phyloP scores from a whole-genome alignment of 2,329 filamentous ascomycete species.

The Celoporthe dispersa region DNA sequence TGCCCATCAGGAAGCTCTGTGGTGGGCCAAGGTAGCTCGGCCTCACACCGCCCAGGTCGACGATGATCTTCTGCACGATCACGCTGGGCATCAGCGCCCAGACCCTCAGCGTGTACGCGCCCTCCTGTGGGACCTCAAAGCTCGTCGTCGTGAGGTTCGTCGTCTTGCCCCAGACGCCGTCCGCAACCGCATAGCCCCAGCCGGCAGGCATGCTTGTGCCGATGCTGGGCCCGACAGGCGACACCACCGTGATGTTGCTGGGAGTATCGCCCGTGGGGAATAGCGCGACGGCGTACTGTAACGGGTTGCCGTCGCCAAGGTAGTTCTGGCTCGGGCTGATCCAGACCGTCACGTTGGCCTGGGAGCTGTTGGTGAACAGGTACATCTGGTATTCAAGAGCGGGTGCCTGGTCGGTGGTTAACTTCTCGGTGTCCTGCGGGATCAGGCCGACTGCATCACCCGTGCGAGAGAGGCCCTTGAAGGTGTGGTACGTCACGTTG shows the following conservation, averaged over 20 bases:
- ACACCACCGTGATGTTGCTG: constrained; percentile 42
- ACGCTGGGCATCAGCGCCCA: constrained; percentile 58
- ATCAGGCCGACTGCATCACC: constrained; percentile 61
- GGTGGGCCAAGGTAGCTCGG: constrained; percentile 61
- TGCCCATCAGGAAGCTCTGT: constrained; percentile 55
- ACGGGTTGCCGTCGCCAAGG: constrained; percentile 51
- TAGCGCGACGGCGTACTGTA: constrained; percentile 56
- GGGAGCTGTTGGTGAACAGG: constrained; percentile 57
- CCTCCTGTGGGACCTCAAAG: constrained; percentile 46
- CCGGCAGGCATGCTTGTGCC: constrained; percentile 47
- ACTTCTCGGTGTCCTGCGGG: constrained; percentile 55
- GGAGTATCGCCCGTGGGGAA: constrained; percentile 43
- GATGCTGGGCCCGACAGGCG: constrained; percentile 47
- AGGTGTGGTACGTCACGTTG: constrained; percentile 53
- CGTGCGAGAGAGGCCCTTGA: constrained; percentile 61
- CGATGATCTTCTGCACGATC: constrained; percentile 59
- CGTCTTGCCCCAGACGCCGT: constrained; percentile 51
- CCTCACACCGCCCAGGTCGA: constrained; percentile 59
- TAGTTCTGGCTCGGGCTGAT: constrained; percentile 60
- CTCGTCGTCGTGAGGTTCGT: constrained; percentile 50
- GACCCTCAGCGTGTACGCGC: constrained; percentile 54
- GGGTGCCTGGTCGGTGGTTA: constrained; percentile 53
- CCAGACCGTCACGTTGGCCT: constrained; percentile 52
- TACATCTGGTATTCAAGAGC: constrained; percentile 66
- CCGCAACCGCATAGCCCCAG: constrained; percentile 50